A percentile compares a stretch with the other conserved stretches of the same genome.
Evolutionary conservation across 495 filamentous ascomycete genomes (phyloP).

Genomic region (Talaromyces borbonicus): DNA sequence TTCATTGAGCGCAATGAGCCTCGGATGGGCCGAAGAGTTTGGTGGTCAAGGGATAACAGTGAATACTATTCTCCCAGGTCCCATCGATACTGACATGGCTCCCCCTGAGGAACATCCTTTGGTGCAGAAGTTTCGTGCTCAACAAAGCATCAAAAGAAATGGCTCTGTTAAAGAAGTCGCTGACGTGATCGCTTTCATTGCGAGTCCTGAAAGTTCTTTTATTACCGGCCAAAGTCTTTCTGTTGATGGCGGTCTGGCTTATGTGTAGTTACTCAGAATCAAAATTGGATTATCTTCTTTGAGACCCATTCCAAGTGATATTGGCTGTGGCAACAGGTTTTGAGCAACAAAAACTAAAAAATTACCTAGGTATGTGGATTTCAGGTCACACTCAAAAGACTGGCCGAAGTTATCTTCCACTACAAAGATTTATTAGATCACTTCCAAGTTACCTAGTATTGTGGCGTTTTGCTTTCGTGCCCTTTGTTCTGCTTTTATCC

Average conservation of each 20-base stretch:
- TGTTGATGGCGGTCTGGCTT: slow-evolving; percentile 5
- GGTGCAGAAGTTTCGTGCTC: background rate
- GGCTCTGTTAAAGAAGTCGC: slow-evolving; percentile 7
- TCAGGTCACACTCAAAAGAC: too few species aligned
- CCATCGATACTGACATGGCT: slow-evolving; percentile 27
- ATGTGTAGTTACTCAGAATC: too few species aligned
- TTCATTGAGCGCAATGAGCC: slow-evolving; percentile 33
- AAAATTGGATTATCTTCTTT: too few species aligned
- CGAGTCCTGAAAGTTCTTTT: slow-evolving; percentile 2
- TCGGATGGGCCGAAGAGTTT: slow-evolving; percentile 30
- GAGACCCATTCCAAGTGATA: too few species aligned
- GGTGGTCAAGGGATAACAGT: slow-evolving; percentile 32
- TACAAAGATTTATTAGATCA: too few species aligned
- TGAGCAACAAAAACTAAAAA: too few species aligned
- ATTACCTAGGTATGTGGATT: too few species aligned
- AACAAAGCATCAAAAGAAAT: slow-evolving; percentile 7
- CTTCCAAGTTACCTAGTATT: too few species aligned
- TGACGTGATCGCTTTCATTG: background rate
- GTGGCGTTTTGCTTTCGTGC: too few species aligned
- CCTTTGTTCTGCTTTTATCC: too few species aligned
- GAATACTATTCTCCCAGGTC: slow-evolving; percentile 23
- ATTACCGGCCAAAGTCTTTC: slow-evolving; percentile 1
- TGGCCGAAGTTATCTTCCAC: too few species aligned
- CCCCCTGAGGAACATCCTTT: slow-evolving; percentile 1
- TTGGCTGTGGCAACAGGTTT: too few species aligned